Conservation (phyloP, 2,329 filamentous ascomycete genomes). For the Ceratocystis diversiconidia region DNA sequence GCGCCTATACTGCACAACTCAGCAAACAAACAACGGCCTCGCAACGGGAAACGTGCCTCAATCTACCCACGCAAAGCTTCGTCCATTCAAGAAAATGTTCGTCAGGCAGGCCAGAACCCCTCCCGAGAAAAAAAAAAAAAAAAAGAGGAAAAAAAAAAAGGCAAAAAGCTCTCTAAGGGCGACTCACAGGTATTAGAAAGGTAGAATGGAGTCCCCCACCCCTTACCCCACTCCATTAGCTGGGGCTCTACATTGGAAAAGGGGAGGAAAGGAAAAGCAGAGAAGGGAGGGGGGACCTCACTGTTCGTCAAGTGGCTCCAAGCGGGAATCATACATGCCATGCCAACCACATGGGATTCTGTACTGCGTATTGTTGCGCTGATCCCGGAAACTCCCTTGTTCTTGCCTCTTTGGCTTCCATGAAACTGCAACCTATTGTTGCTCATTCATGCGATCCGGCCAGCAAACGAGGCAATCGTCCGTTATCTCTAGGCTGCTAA, state of each 20-base stretch:
- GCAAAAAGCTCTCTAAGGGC: not conserved
- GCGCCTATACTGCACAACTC: not conserved
- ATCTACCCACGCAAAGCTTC: not conserved
- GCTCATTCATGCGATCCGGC: not conserved
- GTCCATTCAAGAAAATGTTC: not conserved
- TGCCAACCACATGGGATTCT: slow-evolving; percentile 1
- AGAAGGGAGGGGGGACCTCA: not conserved
- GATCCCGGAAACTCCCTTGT: not conserved
- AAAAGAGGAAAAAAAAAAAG: too few species aligned
- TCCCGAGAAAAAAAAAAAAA: not conserved
- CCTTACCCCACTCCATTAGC: not conserved
- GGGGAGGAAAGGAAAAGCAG: not conserved
- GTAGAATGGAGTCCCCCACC: not conserved
- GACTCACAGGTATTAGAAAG: not conserved
- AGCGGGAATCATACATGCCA: slow-evolving; percentile 3
- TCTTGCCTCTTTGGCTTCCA: not conserved
- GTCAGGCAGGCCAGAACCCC: too few species aligned
- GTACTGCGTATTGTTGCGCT: not conserved
- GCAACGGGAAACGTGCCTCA: not conserved
- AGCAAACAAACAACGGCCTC: not conserved
- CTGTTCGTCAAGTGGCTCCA: not conserved
- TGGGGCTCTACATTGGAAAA: not conserved
- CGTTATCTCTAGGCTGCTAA: too few species aligned
- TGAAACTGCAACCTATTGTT: not conserved
- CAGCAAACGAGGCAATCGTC: too few species aligned